A percentile compares a stretch with the other conserved stretches of the same genome.
phyloP scores from a whole-genome alignment of 78 protist species.

The Isochrysis galbana region DNA sequence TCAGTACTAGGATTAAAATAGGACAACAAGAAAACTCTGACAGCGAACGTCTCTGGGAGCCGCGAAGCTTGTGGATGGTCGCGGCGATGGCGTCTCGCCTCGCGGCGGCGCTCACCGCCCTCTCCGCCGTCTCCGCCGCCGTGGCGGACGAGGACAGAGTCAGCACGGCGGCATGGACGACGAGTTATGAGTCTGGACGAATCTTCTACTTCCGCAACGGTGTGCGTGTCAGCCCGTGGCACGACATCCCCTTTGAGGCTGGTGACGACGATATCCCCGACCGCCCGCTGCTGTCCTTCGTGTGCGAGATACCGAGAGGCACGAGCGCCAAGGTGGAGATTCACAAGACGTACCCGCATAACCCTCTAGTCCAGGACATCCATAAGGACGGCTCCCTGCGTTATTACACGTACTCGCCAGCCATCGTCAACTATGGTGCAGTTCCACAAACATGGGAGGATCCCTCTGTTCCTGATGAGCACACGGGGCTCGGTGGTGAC shows the following conservation, averaged over 20 bases:
- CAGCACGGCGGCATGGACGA: no score
- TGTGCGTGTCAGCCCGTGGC: neutral
- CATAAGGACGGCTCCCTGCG: slow-evolving; percentile 32
- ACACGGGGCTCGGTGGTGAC: slow-evolving; percentile 32
- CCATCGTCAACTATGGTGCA: slow-evolving; percentile 48
- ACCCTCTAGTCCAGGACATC: slow-evolving; percentile 44
- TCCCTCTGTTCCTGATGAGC: neutral
- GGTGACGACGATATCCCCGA: neutral
- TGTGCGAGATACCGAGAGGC: neutral
- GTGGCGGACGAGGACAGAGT: no score
- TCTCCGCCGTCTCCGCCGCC: no score
- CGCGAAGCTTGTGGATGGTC: no score
- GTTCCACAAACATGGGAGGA: slow-evolving; percentile 57
- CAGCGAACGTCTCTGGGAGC: no score
- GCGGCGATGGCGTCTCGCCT: no score
- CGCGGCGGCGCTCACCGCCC: no score
- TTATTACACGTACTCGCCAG: slow-evolving; percentile 41
- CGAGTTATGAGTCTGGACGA: no score
- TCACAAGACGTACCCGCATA: neutral
- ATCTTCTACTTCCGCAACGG: neutral
- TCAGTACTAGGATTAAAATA: no score
- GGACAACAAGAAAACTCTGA: no score
- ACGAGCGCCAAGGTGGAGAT: slow-evolving; percentile 37
- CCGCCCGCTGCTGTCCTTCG: neutral
- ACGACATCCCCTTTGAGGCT: neutral